phyloP scores from a whole-genome alignment of 495 filamentous ascomycete species.

The Tuber umbilicatum region DNA sequence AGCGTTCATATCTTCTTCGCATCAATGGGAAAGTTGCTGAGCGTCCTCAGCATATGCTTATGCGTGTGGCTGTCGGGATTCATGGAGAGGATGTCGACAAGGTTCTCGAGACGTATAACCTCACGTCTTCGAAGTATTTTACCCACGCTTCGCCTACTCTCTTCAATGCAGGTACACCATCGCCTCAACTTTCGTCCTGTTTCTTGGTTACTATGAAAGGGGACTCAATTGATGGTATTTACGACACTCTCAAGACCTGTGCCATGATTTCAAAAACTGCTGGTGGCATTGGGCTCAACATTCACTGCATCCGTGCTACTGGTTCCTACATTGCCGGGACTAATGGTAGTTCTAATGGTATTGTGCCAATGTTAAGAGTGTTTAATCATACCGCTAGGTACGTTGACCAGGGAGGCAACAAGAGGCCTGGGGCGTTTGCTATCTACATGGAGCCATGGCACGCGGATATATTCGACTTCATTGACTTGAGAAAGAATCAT shows the following conservation, averaged over 20 bases:
- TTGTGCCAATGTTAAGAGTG: conserved; percentile 94
- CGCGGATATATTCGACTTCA: conserved; percentile 92
- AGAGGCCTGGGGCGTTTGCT: conserved; percentile 95
- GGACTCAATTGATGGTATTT: conserved; percentile 98
- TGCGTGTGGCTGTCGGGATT: conserved; percentile 96
- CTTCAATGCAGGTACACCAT: conserved; percentile 94
- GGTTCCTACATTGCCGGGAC: conserved; percentile 96
- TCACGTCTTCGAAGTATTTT: conserved; percentile 96
- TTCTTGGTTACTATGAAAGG: conserved; percentile 98
- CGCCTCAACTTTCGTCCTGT: conserved; percentile 89
- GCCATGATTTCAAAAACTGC: conserved; percentile 99
- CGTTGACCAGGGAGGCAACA: conserved; percentile 98
- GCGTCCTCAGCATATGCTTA: conserved; percentile 97
- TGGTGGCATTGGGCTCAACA: conserved; percentile 91
- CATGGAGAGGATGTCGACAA: conserved; percentile 90
- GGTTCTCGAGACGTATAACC: conserved; percentile 92
- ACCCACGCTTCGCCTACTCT: conserved; percentile 96
- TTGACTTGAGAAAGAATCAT: conserved; percentile 97
- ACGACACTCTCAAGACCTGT: conserved; percentile 97
- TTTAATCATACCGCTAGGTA: conserved; percentile 99
- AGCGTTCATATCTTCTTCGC: conserved; percentile 91
- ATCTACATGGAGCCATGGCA: conserved; percentile 99
- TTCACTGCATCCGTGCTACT: conserved; percentile 91
- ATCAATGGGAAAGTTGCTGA: conserved; percentile 90
- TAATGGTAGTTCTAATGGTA: conserved; percentile 94